Percentiles rank a stretch among this genome's conserved stretches.
These are phyloP conservation scores for Prunus davidiana DNA, from an alignment of 306 rosid genomes.

Conservation along the genomic window DNA sequence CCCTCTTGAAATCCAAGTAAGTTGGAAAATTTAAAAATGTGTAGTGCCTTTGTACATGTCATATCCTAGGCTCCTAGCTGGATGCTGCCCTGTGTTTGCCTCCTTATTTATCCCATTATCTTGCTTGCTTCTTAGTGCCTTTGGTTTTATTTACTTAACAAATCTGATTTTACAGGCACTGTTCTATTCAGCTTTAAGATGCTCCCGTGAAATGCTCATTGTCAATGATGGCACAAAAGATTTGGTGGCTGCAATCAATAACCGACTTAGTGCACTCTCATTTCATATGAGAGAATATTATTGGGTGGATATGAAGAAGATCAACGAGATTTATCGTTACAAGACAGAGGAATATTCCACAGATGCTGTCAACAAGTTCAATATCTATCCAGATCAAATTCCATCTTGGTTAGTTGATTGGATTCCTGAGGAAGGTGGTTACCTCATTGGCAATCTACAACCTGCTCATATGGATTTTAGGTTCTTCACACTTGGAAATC, in stretches of 20 bases:
- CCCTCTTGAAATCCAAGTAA: slow-evolving; percentile 92
- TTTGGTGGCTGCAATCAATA: slow-evolving; percentile 72
- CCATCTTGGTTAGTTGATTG: slow-evolving; percentile 94
- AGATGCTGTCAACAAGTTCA: slow-evolving; percentile 90
- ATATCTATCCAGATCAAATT: slow-evolving; percentile 95
- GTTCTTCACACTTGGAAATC: slow-evolving; percentile 88
- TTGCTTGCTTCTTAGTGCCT: not conserved
- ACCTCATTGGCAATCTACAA: slow-evolving; percentile 85
- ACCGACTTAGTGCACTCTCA: slow-evolving; percentile 84
- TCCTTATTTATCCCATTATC: not conserved
- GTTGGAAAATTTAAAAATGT: slow-evolving; percentile 13
- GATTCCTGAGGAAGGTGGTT: slow-evolving; percentile 90
- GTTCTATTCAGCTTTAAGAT: slow-evolving; percentile 80
- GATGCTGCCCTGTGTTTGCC: not conserved
- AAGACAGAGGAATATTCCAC: slow-evolving; percentile 91
- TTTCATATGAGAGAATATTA: slow-evolving; percentile 90
- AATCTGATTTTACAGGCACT: slow-evolving; percentile 52
- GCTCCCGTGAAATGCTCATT: slow-evolving; percentile 78
- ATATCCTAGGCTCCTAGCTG: not conserved
- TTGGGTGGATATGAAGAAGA: slow-evolving; percentile 83
- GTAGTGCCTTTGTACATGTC: not conserved
- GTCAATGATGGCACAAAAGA: slow-evolving; percentile 71
- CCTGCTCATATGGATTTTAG: slow-evolving; percentile 98
- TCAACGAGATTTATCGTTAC: slow-evolving; percentile 90
- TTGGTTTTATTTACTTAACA: not conserved